phyloP scores from a whole-genome alignment of 345 rosid genomes.

The Gossypium longicalyx region DNA sequence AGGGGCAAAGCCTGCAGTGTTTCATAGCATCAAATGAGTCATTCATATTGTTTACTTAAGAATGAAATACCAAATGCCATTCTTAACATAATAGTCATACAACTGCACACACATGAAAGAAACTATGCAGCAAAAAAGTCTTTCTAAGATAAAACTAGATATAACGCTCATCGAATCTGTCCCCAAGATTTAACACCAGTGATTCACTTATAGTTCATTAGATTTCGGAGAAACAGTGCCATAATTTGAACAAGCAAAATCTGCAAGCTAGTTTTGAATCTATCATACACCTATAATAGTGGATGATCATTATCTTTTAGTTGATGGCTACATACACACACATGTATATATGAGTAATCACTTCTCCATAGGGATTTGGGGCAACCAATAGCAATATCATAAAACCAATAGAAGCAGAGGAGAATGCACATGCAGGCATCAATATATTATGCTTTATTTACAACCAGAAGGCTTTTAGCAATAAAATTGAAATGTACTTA shows the following conservation, averaged over 20 bases:
- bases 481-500: background rate
- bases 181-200: background rate
- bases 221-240: background rate
- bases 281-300: background rate
- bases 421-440: background rate
- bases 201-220: background rate
- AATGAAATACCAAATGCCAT: background rate
- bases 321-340: too few species aligned
- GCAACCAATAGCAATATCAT: background rate
- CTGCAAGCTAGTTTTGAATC: background rate
- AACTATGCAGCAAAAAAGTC: background rate
- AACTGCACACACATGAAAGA: background rate
- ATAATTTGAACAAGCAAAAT: background rate
- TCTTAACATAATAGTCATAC: background rate
- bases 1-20: constrained; percentile 41
- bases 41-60: background rate
- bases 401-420: background rate
- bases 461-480: background rate
- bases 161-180: background rate
- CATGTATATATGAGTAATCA: background rate
- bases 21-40: constrained; percentile 3
- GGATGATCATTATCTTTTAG: background rate
- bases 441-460: background rate
- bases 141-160: background rate
- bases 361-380: background rate